Evolutionary conservation across 257 asterid genomes (phyloP).

Genomic region (Misopates orontium): DNA sequence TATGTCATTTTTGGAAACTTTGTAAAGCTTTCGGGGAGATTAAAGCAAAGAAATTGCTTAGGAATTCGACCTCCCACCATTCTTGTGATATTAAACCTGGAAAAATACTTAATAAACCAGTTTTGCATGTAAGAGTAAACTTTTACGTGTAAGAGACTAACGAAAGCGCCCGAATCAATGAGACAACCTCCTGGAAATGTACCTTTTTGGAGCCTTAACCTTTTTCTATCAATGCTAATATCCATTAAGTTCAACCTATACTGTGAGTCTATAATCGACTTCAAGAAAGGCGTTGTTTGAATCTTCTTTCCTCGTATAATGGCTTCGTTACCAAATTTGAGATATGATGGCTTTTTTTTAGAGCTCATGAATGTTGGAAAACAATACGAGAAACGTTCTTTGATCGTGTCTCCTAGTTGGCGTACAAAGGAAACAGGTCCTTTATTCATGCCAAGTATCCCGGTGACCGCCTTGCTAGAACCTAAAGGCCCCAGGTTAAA

Average conservation of each 20-base stretch:
- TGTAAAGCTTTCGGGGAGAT: not conserved
- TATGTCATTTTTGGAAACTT: conserved; percentile 26
- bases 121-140: conserved; percentile 4
- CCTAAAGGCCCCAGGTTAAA: conserved; percentile 11
- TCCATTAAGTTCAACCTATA: conserved; percentile 22
- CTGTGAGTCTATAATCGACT: not conserved
- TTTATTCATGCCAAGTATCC: conserved; percentile 29
- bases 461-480: not conserved
- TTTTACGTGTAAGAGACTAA: conserved; percentile 16
- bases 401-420: conserved; percentile 28
- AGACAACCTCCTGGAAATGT: conserved; percentile 30
- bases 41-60: conserved; percentile 24
- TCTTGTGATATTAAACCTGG: conserved; percentile 11
- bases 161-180: conserved; percentile 30
- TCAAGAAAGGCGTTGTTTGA: conserved; percentile 12
- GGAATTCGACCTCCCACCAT: not conserved
- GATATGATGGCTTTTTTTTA: not conserved
- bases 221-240: conserved; percentile 29
- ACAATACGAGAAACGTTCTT: conserved; percentile 33
- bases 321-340: conserved; percentile 31
- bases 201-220: not conserved
- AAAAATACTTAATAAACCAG: conserved; percentile 10
- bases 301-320: not conserved
- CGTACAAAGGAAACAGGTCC: conserved; percentile 26
- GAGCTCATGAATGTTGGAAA: not conserved